Conservation (phyloP, 2,329 filamentous ascomycete species). For the Aspergillus ibericus region DNA sequence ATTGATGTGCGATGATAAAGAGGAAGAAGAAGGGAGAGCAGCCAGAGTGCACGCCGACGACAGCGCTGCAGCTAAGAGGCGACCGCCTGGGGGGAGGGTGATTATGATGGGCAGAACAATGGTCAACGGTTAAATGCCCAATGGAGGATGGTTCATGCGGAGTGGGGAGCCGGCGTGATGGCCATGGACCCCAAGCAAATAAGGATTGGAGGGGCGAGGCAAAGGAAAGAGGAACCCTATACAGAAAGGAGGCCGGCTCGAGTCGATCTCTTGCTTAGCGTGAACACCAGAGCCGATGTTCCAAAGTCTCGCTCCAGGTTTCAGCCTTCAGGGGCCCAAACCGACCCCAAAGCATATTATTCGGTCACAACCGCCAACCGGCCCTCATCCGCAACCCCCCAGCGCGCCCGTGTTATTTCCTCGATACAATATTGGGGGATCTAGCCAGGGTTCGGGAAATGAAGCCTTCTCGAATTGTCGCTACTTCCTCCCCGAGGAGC, state of each 20-base stretch:
- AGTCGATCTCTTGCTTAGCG: conserved; percentile 5
- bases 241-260: not conserved
- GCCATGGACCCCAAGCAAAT: conserved; percentile 7
- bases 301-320: not conserved
- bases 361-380: not conserved
- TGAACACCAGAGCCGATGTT: conserved; percentile 1
- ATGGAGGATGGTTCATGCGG: conserved; percentile 21
- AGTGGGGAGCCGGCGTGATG: conserved; percentile 17
- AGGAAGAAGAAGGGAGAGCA: conserved; percentile 2
- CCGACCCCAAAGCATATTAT: not conserved
- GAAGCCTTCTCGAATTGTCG: conserved; percentile 11
- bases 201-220: conserved; percentile 1
- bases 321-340: conserved; percentile 7
- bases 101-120: conserved; percentile 22
- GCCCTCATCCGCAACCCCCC: not conserved
- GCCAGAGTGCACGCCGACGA: conserved; percentile 7
- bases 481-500: conserved; percentile 13
- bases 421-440: not conserved
- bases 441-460: conserved; percentile 6
- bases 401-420: conserved; percentile 1
- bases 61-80: conserved; percentile 19
- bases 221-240: conserved; percentile 6
- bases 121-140: conserved; percentile 17
- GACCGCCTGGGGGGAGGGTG: conserved; percentile 15
- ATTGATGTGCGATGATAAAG: conserved; percentile 10